Evolutionary conservation across 2,329 filamentous ascomycete species (phyloP).

Genomic region (Exophiala sp.): DNA sequence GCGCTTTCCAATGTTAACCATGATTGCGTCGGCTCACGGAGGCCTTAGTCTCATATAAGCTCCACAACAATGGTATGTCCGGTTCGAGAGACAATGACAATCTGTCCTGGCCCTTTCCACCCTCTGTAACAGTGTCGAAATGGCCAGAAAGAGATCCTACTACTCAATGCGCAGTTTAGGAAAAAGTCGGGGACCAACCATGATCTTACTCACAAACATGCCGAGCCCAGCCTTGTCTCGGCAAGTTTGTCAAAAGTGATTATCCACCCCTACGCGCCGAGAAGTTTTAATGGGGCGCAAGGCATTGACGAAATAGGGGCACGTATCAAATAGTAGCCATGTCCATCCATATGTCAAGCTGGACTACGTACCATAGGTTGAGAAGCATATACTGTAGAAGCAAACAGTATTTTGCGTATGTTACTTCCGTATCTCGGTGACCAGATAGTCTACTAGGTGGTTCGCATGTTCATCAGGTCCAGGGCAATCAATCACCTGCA

Average conservation of each 20-base stretch:
- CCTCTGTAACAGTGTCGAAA: no score
- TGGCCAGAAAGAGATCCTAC: neutral
- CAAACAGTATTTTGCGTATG: no score
- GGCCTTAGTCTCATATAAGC: neutral
- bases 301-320: constrained; percentile 6
- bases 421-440: no score
- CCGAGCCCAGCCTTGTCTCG: constrained; percentile 14
- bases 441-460: no score
- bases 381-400: no score
- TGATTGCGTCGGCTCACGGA: constrained; percentile 29
- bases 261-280: neutral
- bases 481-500: no score
- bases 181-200: neutral
- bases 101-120: no score
- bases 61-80: neutral
- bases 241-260: constrained; percentile 6
- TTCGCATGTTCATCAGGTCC: no score
- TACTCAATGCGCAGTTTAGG: neutral
- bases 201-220: constrained; percentile 6
- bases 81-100: neutral
- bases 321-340: neutral
- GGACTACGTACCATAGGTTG: no score
- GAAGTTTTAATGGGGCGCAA: neutral
- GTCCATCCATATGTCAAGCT: neutral
- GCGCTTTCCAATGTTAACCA: constrained; percentile 53